A percentile compares a stretch with the other conserved stretches of the same genome.
phyloP scores from a whole-genome alignment of 495 filamentous ascomycete genomes.

The Friedmanniomyces simplex region DNA sequence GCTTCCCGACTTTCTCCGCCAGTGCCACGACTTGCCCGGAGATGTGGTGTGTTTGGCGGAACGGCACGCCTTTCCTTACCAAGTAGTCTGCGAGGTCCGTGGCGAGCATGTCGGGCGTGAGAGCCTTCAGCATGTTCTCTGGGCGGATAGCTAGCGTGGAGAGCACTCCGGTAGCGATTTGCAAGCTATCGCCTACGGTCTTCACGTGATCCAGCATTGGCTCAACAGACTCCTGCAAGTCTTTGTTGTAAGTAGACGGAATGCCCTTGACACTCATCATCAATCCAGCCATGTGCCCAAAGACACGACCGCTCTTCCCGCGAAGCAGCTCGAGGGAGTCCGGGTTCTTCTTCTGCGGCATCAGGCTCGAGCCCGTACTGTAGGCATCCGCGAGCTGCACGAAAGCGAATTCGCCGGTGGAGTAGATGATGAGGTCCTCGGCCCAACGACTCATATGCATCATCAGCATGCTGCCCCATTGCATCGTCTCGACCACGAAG shows the following conservation, averaged over 20 bases:
- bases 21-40: slow-evolving; percentile 69
- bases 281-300: slow-evolving; percentile 81
- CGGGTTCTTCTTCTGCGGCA: slow-evolving; percentile 85
- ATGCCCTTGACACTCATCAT: slow-evolving; percentile 82
- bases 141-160: slow-evolving; percentile 56
- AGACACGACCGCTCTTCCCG: slow-evolving; percentile 74
- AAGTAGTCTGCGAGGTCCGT: slow-evolving; percentile 82
- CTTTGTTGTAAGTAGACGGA: slow-evolving; percentile 90
- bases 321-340: slow-evolving; percentile 81
- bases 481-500: slow-evolving; percentile 82
- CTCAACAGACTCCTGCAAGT: slow-evolving; percentile 84
- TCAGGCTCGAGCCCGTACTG: slow-evolving; percentile 70
- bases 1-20: slow-evolving; percentile 55
- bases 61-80: slow-evolving; percentile 75
- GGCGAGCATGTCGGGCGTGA: slow-evolving; percentile 51
- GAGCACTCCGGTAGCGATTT: slow-evolving; percentile 72
- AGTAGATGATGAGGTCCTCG: slow-evolving; percentile 88
- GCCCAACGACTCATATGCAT: slow-evolving; percentile 77
- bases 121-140: slow-evolving; percentile 66
- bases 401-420: slow-evolving; percentile 70
- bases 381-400: slow-evolving; percentile 78
- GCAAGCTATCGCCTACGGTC: slow-evolving; percentile 74
- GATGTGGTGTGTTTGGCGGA: slow-evolving; percentile 83
- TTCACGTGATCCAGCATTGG: slow-evolving; percentile 80
- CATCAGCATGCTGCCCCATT: slow-evolving; percentile 81